phyloP scores from a whole-genome alignment of 1,284 basidiomycete genomes.

The Malassezia brasiliensis region DNA sequence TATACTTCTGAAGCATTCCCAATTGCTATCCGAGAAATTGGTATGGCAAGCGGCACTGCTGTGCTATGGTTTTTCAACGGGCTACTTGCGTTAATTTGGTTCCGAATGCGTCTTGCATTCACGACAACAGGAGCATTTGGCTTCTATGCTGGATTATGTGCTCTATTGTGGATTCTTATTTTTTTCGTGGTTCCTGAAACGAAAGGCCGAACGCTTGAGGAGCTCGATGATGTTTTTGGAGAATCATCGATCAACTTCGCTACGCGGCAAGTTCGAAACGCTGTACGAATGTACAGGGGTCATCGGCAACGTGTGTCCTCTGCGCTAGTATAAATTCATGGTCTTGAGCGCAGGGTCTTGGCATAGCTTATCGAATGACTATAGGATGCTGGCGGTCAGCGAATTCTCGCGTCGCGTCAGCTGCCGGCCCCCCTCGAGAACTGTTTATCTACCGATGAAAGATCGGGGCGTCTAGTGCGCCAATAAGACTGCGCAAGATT shows the following conservation, averaged over 20 bases:
- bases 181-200: constrained; percentile 64
- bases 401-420: no score
- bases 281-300: no score
- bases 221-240: constrained; percentile 60
- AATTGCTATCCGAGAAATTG: constrained; percentile 61
- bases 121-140: constrained; percentile 28
- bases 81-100: constrained; percentile 33
- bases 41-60: constrained; percentile 54
- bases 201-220: constrained; percentile 67
- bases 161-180: constrained; percentile 26
- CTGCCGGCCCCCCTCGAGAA: no score
- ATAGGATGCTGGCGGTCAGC: no score
- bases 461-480: no score
- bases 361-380: no score
- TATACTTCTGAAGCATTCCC: constrained; percentile 53
- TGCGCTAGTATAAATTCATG: no score
- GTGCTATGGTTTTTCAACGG: constrained; percentile 27
- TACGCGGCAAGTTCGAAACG: background rate
- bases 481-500: no score
- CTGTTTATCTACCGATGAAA: no score
- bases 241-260: constrained; percentile 48
- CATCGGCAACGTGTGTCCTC: no score
- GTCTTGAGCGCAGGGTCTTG: no score
- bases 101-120: constrained; percentile 25
- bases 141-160: constrained; percentile 33